Base-by-base conservation (phyloP, 257 asterid genomes). In the Petunia axillaris region DNA sequence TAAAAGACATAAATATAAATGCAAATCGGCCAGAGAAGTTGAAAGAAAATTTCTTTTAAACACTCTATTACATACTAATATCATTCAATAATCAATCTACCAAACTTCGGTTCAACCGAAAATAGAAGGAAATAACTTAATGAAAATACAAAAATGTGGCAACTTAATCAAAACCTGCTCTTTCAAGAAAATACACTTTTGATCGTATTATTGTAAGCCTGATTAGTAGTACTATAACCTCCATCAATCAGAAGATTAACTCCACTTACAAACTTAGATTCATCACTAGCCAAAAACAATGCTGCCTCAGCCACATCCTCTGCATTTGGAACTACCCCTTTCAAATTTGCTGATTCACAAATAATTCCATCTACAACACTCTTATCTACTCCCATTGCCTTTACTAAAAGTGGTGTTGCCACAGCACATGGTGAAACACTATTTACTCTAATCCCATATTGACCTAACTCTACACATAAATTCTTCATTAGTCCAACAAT, bases 251-350 rank as follows among this genome's bases (percentile, higher is more conserved):
- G 62, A 4, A 92, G 91, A 84, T 94, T 92, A 80, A 90, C 0
- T 0, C 98, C 97, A 43, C 97, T 94, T 0, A 94, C 91, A 68
- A 87, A 90, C 87, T 80, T 91, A 0, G 97, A 38, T 2, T 86
- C 97, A 14, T 94, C 95, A 64, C 97, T 85, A 5, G 86, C 88
- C 80, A 94, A 68, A 70, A 64, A 94, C 82, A 92, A 57, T 3
- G 97, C 97, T 64, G 97, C 97, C 83, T 89, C 91, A n/a, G 97
- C 98, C 85, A 94, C 95, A 62, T 94, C 98, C 60, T 87, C 91
- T 14, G 89, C 81, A 75, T 85, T 84, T 14, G 91, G 94, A 62
- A 81, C 86, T 50, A 35, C 89, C 54, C 97, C 97, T 80, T 94
- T 92, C 85, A 94, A 52, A 44, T 81, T 94, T 0, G 97, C 95